Conservation (phyloP, 371 early-diverging fungal genomes). For the Chytridium lagenaria region DNA sequence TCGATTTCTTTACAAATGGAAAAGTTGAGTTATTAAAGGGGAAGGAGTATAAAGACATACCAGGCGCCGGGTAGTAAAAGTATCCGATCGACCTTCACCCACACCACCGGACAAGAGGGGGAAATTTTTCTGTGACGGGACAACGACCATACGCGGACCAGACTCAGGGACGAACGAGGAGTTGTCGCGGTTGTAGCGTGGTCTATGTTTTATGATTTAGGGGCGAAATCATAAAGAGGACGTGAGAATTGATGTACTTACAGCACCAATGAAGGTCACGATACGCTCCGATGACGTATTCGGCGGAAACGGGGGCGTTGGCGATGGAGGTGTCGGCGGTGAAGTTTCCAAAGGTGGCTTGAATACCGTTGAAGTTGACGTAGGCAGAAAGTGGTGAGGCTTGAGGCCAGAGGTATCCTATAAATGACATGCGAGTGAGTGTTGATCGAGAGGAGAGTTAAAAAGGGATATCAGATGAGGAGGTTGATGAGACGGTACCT, state of each 20-base stretch:
- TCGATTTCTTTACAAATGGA: neutral
- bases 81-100: neutral
- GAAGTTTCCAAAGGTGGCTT: neutral
- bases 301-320: neutral
- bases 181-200: constrained; percentile 14
- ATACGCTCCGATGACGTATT: constrained; percentile 13
- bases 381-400: no score
- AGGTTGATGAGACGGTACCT: no score
- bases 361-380: no score
- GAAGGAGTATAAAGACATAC: neutral
- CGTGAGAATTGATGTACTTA: neutral
- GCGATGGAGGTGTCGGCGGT: neutral
- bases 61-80: neutral
- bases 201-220: no score
- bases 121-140: constrained; percentile 13
- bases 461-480: no score
- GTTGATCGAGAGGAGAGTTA: no score
- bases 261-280: constrained; percentile 20
- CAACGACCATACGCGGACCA: constrained; percentile 10
- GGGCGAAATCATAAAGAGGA: no score
- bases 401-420: neutral
- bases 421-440: no score
- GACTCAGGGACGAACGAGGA: neutral
- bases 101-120: neutral
- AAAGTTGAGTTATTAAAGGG: neutral